These are phyloP conservation scores for Phaeosphaeriaceae sp. DNA, from an alignment of 2,329 filamentous ascomycete species.

Conservation along the genomic window DNA sequence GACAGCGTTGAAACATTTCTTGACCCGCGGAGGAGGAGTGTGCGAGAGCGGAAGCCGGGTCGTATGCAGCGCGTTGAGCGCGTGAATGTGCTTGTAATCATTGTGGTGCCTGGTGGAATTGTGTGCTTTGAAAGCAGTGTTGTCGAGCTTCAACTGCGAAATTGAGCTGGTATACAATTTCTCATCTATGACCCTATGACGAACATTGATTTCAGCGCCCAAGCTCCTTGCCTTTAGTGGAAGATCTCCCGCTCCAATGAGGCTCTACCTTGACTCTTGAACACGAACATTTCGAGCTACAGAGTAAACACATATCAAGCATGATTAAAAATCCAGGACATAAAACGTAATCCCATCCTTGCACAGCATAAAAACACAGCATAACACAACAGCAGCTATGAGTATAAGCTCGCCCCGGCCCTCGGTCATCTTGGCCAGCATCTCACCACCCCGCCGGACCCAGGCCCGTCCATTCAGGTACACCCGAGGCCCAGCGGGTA, in stretches of 20 bases:
- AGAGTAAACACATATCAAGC: no score
- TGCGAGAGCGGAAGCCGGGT: conserved; percentile 12
- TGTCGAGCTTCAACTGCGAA: background rate
- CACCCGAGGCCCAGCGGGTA: background rate
- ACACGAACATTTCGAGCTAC: no score
- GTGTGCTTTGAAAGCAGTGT: background rate
- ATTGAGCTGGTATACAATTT: background rate
- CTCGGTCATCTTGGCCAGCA: background rate
- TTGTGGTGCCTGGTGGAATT: conserved; percentile 7
- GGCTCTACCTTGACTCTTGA: conserved; percentile 3
- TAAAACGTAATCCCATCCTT: no score
- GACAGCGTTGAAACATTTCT: conserved; percentile 49
- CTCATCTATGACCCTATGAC: conserved; percentile 22
- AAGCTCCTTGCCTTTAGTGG: conserved; percentile 23
- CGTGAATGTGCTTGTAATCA: conserved; percentile 28
- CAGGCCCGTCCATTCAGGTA: background rate
- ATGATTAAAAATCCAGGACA: no score
- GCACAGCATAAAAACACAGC: background rate
- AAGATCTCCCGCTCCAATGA: conserved; percentile 8
- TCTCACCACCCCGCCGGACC: background rate
- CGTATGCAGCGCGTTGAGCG: conserved; percentile 27
- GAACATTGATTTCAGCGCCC: conserved; percentile 10
- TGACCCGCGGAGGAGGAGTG: conserved; percentile 30
- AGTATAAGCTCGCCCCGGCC: background rate
- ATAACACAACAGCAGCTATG: no score